A percentile compares a stretch with the other conserved stretches of the same genome.
phyloP scores from a whole-genome alignment of 2,329 filamentous ascomycete genomes.

The Lojkania enalia region DNA sequence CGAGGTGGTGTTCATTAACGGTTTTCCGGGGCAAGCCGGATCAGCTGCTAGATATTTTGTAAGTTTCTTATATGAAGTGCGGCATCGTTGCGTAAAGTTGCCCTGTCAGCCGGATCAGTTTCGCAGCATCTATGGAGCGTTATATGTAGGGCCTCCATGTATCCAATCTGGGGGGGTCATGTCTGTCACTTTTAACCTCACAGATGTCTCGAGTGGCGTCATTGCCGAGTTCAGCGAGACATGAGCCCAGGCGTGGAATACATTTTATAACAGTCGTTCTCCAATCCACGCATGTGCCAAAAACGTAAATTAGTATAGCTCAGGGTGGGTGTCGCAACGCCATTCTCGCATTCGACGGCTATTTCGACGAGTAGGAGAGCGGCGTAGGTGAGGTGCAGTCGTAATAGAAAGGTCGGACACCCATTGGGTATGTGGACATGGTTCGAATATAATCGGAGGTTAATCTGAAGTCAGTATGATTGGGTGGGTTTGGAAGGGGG shows the following conservation, averaged over 20 bases:
- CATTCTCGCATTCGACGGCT: too few relatives aligned
- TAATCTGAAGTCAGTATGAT: too few relatives aligned
- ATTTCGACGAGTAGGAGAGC: too few relatives aligned
- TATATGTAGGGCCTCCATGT: neutral
- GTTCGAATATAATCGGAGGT: too few relatives aligned
- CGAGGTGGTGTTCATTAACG: constrained; percentile 71
- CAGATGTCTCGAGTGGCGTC: constrained; percentile 50
- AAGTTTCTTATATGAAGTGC: constrained; percentile 65
- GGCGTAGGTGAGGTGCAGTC: too few relatives aligned
- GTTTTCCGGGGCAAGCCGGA: constrained; percentile 61
- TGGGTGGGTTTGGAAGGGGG: too few relatives aligned
- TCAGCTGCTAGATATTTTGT: constrained; percentile 57
- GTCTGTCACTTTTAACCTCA: constrained; percentile 54
- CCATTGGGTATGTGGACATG: too few relatives aligned
- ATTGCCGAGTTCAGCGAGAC: constrained; percentile 52
- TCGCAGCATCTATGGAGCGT: neutral
- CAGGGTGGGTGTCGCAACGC: too few relatives aligned
- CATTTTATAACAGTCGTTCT: constrained; percentile 65
- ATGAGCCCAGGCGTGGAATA: constrained; percentile 58
- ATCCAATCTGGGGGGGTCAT: constrained; percentile 63
- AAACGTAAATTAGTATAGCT: constrained; percentile 74
- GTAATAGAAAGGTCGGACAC: too few relatives aligned
- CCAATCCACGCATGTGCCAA: constrained; percentile 82
- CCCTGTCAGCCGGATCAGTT: constrained; percentile 25
- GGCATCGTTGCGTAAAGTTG: constrained; percentile 71